Conservation (phyloP, 352 stramenopile species). For the Phytophthora tentaculata region DNA sequence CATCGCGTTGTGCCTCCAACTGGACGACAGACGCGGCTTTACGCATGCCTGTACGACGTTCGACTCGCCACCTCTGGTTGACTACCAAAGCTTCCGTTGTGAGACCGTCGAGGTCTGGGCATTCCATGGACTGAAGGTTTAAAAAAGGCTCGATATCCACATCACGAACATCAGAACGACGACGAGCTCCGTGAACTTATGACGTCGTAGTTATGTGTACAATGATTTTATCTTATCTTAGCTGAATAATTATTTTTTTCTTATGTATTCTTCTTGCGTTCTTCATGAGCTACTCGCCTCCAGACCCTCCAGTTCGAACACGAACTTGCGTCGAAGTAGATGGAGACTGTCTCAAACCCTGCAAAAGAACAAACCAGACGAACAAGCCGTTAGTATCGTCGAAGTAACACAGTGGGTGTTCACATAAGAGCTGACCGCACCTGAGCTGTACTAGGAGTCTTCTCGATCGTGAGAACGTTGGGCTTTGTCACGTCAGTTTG, state of each 20-base stretch:
- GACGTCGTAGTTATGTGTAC: slow-evolving; percentile 37
- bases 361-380: slow-evolving; percentile 1
- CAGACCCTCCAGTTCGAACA: slow-evolving; percentile 36
- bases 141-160: slow-evolving; percentile 5
- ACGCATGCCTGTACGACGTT: slow-evolving; percentile 70
- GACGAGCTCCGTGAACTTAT: slow-evolving; percentile 17
- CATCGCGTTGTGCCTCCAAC: slow-evolving; percentile 71
- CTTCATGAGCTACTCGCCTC: not conserved
- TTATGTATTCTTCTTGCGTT: not conserved
- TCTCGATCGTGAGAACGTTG: slow-evolving; percentile 43
- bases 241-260: slow-evolving; percentile 21
- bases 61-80: slow-evolving; percentile 57
- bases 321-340: slow-evolving; percentile 6
- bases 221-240: slow-evolving; percentile 34
- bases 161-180: slow-evolving; percentile 10
- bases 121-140: slow-evolving; percentile 75
- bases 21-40: slow-evolving; percentile 79
- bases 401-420: not conserved
- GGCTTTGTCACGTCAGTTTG: slow-evolving; percentile 17
- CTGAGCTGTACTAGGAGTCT: slow-evolving; percentile 4
- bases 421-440: slow-evolving; percentile 1
- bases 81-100: slow-evolving; percentile 61
- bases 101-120: slow-evolving; percentile 75
- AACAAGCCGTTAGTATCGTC: slow-evolving; percentile 15
- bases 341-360: slow-evolving; percentile 12